Evolutionary conservation across 805 yeast species (phyloP).

Genomic region (Lipomyces chichibuensis): DNA sequence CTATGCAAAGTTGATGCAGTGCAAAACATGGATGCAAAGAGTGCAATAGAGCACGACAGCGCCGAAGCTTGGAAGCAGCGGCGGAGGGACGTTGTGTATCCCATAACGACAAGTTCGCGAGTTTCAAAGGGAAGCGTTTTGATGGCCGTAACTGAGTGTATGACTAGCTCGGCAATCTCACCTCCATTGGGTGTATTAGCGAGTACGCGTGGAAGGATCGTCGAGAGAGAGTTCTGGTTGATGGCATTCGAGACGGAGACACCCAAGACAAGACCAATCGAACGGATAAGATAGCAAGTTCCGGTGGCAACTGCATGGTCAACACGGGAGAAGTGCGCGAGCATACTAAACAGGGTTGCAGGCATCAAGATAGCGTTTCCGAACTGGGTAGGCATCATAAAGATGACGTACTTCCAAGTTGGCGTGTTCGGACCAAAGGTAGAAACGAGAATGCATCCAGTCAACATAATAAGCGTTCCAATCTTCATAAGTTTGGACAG

Average conservation of each 20-base stretch:
- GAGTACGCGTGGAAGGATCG: conserved; percentile 41
- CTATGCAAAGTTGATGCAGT: conserved; percentile 23
- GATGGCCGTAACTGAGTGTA: conserved; percentile 56
- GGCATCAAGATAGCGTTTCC: conserved; percentile 72
- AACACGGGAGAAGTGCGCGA: conserved; percentile 68
- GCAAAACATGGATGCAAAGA: conserved; percentile 30
- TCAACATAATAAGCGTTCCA: conserved; percentile 50
- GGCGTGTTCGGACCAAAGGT: conserved; percentile 37
- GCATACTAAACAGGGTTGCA: conserved; percentile 69
- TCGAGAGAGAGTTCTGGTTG: conserved; percentile 55
- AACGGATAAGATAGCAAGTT: conserved; percentile 82
- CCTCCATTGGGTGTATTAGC: conserved; percentile 37
- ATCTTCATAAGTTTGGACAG: conserved; percentile 55
- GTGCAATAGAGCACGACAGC: conserved; percentile 20
- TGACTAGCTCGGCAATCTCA: conserved; percentile 48
- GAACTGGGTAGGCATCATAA: conserved; percentile 60
- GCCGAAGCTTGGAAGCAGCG: conserved; percentile 49
- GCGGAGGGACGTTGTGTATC: conserved; percentile 55
- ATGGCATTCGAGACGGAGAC: conserved; percentile 70
- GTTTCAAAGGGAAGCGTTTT: conserved; percentile 52
- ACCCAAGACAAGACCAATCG: conserved; percentile 85
- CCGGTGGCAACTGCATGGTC: conserved; percentile 87
- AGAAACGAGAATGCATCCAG: conserved; percentile 52
- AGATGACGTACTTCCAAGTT: conserved; percentile 48
- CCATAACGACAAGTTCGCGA: conserved; percentile 47